Conservation (phyloP, 2,329 filamentous ascomycete species). For the Trichoderma gracile region DNA sequence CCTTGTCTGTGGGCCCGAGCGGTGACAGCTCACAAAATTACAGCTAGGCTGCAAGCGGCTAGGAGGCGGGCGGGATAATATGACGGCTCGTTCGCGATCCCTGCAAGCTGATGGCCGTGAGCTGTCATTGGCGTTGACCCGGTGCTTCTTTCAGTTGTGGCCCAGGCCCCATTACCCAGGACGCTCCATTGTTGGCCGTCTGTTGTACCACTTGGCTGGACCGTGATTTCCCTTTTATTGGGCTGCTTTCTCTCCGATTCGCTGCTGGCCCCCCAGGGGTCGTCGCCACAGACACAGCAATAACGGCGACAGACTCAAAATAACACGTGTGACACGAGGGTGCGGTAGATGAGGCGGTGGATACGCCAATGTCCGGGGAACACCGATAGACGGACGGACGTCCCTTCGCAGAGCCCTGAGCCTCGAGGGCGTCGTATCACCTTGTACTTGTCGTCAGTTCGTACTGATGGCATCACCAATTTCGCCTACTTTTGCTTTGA, state of each 20-base stretch:
- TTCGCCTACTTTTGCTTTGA: no score
- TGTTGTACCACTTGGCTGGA: no score
- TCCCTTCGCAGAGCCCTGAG: no score
- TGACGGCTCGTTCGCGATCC: slow-evolving; percentile 4
- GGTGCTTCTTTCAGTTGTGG: neutral
- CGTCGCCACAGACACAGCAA: neutral
- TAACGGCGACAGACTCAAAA: neutral
- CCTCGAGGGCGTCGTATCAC: no score
- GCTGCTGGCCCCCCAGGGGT: neutral
- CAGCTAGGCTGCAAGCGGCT: slow-evolving; percentile 3
- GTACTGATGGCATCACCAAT: no score
- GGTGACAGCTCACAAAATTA: slow-evolving; percentile 18
- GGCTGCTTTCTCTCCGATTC: neutral
- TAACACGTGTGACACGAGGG: neutral
- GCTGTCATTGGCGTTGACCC: neutral
- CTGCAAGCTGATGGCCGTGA: neutral
- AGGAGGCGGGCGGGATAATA: slow-evolving; percentile 3
- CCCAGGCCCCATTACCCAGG: no score
- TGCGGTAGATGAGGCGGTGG: slow-evolving; percentile 1
- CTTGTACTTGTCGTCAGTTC: no score
- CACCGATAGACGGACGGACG: no score
- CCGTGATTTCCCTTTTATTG: no score
- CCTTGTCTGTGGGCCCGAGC: neutral
- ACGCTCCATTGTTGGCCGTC: no score
- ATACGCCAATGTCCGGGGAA: neutral